Evolutionary conservation across 257 asterid genomes (phyloP).

Genomic region (Jacaranda copaia): DNA sequence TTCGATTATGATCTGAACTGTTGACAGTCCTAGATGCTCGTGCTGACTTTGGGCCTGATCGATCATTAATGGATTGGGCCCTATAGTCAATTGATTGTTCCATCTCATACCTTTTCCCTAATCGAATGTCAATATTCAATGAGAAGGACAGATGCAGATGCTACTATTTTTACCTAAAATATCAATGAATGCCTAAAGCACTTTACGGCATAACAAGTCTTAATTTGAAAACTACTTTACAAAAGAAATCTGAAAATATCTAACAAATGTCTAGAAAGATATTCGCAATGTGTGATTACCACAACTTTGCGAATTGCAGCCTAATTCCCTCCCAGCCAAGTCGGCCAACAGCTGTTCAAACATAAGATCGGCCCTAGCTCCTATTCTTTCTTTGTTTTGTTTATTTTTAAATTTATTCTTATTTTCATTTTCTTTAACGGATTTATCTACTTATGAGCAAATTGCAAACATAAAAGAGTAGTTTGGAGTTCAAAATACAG

Average conservation of each 20-base stretch:
- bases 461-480: too few species aligned
- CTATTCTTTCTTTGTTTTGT: background rate
- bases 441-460: too few species aligned
- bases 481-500: too few species aligned
- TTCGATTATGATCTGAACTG: too few species aligned
- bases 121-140: background rate
- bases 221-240: slow-evolving; percentile 10
- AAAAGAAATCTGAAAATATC: slow-evolving; percentile 31
- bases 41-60: too few species aligned
- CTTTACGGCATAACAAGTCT: background rate
- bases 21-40: too few species aligned
- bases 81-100: too few species aligned
- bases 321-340: background rate
- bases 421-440: too few species aligned
- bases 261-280: background rate
- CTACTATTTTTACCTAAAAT: slow-evolving; percentile 22
- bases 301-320: background rate
- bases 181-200: background rate
- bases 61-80: too few species aligned
- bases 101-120: too few species aligned
- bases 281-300: slow-evolving; percentile 17
- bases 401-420: background rate
- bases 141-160: slow-evolving; percentile 19
- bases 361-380: background rate
- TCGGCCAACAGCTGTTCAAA: background rate